Evolutionary conservation across 495 filamentous ascomycete genomes (phyloP).

Genomic region (Letharia lupina): DNA sequence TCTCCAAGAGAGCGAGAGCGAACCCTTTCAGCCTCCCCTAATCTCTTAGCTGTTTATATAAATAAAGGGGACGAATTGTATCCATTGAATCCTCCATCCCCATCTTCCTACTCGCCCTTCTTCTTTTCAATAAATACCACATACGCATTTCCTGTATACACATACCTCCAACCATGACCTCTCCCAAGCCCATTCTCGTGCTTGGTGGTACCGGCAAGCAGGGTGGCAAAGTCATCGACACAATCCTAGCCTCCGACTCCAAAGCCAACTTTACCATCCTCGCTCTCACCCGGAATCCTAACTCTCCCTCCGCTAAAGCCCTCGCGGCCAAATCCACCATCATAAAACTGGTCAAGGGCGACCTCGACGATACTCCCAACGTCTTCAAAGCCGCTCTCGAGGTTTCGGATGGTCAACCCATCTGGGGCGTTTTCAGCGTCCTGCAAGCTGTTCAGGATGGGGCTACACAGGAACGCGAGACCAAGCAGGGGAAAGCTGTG

Average conservation of each 20-base stretch:
- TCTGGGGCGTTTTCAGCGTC: constrained; percentile 48
- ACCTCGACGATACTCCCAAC: constrained; percentile 41
- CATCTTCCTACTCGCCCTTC: background rate
- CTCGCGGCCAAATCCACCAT: constrained; percentile 39
- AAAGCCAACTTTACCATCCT: constrained; percentile 50
- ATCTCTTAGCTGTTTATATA: too few species aligned
- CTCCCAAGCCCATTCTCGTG: constrained; percentile 42
- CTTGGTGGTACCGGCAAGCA: constrained; percentile 69
- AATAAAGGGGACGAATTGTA: background rate
- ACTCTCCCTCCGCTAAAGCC: constrained; percentile 44
- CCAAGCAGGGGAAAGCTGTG: constrained; percentile 52
- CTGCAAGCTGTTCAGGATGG: constrained; percentile 42
- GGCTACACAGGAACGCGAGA: constrained; percentile 42
- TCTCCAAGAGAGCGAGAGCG: too few species aligned
- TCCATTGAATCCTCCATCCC: background rate
- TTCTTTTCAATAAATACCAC: too few species aligned
- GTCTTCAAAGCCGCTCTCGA: constrained; percentile 46
- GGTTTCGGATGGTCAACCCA: constrained; percentile 25
- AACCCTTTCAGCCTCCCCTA: too few species aligned
- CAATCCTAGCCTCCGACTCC: constrained; percentile 39
- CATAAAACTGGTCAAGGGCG: constrained; percentile 49
- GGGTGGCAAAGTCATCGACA: constrained; percentile 53
- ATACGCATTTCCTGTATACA: background rate
- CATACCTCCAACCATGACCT: constrained; percentile 9
- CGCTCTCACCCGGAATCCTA: constrained; percentile 56